Evolutionary conservation across 2,329 filamentous ascomycete species (phyloP), one percentile per base, ranked within the genome.

Genomic region (Trichoderma sp.): DNA sequence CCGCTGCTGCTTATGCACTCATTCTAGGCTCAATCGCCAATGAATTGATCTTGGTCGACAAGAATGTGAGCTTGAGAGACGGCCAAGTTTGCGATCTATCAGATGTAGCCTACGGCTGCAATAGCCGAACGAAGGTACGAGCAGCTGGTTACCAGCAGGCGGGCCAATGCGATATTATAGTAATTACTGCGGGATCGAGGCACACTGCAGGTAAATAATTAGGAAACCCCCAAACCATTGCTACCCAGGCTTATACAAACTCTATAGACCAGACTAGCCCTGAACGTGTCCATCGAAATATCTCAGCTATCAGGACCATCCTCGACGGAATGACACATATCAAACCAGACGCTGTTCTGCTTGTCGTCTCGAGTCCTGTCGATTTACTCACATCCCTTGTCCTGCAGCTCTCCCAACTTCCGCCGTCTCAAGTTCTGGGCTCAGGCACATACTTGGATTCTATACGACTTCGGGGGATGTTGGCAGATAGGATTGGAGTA

Each of bases 131-230:
- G 5, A 80, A 78, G 40, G 80, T 86, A 4, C 79, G 81, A 33
- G 79, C 80, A 0, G 85, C 81, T 21, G 80, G 78, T 24, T 79
- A 82, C 63, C 77, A 77, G 27, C 85, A 87, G 72, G 85, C 85
- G 1, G 79, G 81, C n/a, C 82, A 85, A 73, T 83, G 83, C 57
- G 85, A 87, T 72, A 83, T 88, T 35, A 80, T 87, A 7, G 80
- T 88, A 58, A 82, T 87, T 61, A 86, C 85, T 0, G 84, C 85
- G 0, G 86, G 85, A 40, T 83, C 84, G n/a, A 86, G 83, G 73
- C 82, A 84, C 59, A 72, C 31, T 6, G 40, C 70, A 77, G 85
- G 13, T 74, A 72, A 71, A 24, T 0, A 24, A 4, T 11, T 11
- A 4, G 47, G 47, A 24, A 11, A 21, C 1, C 8, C 33, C 11